Evolutionary conservation across 2,329 filamentous ascomycete genomes (phyloP), one percentile per base, ranked within the genome.

Genomic region (Ceratocystis huliohia): DNA sequence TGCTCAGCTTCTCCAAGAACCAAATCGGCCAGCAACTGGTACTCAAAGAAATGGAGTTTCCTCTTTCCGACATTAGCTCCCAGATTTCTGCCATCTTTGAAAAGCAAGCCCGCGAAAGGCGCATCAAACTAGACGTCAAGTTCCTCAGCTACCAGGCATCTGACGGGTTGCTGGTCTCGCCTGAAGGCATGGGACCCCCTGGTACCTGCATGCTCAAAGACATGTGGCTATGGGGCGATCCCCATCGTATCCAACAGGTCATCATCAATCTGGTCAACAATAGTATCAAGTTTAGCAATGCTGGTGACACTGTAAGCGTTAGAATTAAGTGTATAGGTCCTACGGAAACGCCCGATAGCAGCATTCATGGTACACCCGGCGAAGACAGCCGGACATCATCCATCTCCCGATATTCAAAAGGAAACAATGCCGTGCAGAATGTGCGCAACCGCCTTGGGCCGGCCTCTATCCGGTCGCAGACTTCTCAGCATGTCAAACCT

Each of bases 191-290:
- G 17, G 87, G 86, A 0, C 87, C 87, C 1, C 78, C 80, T 37
- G 87, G 87, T 3, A 73, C 83, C 2, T 88, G 87, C 8, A 80
- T 87, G 20, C 75, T 96, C 28, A 89, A 88, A 73, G 90, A 96
- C 69, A 92, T 95, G 86, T 86, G 88, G 63, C 78, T 96, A 0
- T 94, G 89, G 85, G 92, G 92, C n/a, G 92, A 96, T 71, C 88
- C 94, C 70, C 91, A 96, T 72, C 82, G 92, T 57, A 94, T 96
- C 48, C 77, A 96, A 30, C 92, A 96, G 74, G 88, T 96, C n/a
- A 84, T 96, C 61, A 96, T 95, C 78, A 96, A 96, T 72, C 79
- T 96, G 41, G 90, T 96, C 61, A 92, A 88, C 75, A 96, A 96
- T 76, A 90, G 88, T 74, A 78, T 96, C 56, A 96, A 96, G 73